phyloP scores from a whole-genome alignment of 352 stramenopile species.

The Halophytophthora polymorphica region DNA sequence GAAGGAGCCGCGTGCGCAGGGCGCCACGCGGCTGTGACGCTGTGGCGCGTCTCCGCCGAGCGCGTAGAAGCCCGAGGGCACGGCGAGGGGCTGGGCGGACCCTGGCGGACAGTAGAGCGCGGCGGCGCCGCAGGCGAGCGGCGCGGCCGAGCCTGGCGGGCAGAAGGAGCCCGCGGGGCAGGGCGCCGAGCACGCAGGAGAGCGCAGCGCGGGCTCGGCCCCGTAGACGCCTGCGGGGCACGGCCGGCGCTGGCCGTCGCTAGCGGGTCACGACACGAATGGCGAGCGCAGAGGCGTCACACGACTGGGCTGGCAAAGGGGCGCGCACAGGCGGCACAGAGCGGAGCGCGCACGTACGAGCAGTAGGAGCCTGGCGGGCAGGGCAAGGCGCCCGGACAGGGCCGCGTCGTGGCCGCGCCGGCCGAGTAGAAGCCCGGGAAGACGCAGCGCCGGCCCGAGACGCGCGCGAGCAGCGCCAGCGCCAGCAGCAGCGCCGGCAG shows the following conservation, averaged over 20 bases:
- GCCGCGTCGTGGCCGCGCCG: constrained; percentile 31
- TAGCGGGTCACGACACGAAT: too few species aligned
- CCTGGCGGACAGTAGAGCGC: constrained; percentile 59
- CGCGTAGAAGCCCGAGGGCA: constrained; percentile 49
- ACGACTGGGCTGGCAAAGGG: too few species aligned
- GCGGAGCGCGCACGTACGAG: constrained; percentile 53
- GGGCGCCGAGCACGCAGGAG: constrained; percentile 42
- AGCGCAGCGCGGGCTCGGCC: constrained; percentile 29
- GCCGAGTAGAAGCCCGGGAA: constrained; percentile 56
- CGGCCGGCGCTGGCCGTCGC: constrained; percentile 24
- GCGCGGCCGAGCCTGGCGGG: constrained; percentile 27
- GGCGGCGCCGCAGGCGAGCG: constrained; percentile 40
- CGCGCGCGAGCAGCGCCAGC: too few species aligned
- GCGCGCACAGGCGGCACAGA: too few species aligned
- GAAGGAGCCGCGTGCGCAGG: constrained; percentile 57
- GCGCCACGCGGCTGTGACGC: constrained; percentile 17
- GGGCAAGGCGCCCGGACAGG: constrained; percentile 33
- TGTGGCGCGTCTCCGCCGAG: constrained; percentile 27
- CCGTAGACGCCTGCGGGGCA: constrained; percentile 73
- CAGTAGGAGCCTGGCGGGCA: constrained; percentile 60
- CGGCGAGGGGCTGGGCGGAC: constrained; percentile 22
- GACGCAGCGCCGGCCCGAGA: too few species aligned
- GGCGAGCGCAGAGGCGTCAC: too few species aligned
- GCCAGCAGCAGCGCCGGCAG: too few species aligned
- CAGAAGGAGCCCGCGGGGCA: constrained; percentile 52